Evolutionary conservation across 805 yeast genomes (phyloP), one percentile per base, ranked within the genome.

Genomic region (Ogataea paraovalis): DNA sequence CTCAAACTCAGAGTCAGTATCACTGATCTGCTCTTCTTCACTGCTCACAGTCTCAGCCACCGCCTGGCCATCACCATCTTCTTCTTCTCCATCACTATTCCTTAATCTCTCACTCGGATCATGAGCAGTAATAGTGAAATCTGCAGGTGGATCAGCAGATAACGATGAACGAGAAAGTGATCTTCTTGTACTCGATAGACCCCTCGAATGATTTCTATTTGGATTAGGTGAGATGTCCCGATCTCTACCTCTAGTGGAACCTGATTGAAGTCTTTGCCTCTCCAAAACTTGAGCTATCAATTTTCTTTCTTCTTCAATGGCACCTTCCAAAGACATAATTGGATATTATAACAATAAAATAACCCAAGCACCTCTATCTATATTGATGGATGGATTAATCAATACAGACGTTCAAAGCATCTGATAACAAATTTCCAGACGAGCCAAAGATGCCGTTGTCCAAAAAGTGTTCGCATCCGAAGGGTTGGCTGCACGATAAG

Each of bases 31-130:
- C 56, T 80, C 85, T 53, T 80, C 85, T 44, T 80, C 84, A 58
- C 80, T 74, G 51, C 47, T 49, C 6, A 34, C 16, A n/a, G 44
- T 49, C 19, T 27, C 30, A 13, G 45, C 55, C 12, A 50, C 57
- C 27, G 55, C 36, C n/a, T 53, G 61, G 51, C 46, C 45, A 18
- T 52, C 51, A 34, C 42, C 45, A 27, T 39, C 49, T 1, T 27
- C 38, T n/a, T 34, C 38, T n/a, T 34, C 38, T 13, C 16, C 38
- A 34, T 34, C 38, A 34, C 38, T 34, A 5, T n/a, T 16, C 13
- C 56, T 59, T 32, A 84, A 62, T 49, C 94, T 68, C 56, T 83
- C 85, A 52, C 83, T 82, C 0, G 95, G 95, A 56, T 86, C 91
- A 55, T 81, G 86, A 46, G 78, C 76, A 42, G 87, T 73, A 38